Evolutionary conservation across 805 yeast genomes (phyloP).

Genomic region (Kodamaea hsintzibuensis): DNA sequence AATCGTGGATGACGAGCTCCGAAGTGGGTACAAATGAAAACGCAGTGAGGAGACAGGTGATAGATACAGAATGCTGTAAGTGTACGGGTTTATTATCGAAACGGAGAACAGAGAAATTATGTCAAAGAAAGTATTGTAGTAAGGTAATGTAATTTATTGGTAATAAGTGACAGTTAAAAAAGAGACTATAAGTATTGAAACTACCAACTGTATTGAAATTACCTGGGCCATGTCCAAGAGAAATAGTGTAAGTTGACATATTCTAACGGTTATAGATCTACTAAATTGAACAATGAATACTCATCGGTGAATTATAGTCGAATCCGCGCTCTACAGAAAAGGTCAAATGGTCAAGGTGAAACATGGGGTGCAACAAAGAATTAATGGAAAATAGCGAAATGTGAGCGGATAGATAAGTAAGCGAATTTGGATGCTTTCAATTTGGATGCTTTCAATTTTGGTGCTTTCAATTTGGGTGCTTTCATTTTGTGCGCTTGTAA

Average conservation of each 20-base stretch:
- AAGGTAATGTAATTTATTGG: no score
- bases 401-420: neutral
- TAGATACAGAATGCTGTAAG: neutral
- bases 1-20: neutral
- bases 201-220: no score
- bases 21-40: neutral
- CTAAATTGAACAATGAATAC: neutral
- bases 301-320: no score
- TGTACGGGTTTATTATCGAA: neutral
- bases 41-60: neutral
- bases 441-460: no score
- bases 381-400: neutral
- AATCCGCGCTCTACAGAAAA: neutral
- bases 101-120: neutral
- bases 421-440: no score
- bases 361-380: neutral
- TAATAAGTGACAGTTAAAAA: no score
- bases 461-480: no score
- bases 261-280: neutral
- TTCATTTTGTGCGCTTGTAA: neutral
- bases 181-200: no score
- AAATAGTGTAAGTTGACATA: neutral
- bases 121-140: no score
- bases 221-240: no score
- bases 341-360: neutral